Evolutionary conservation across 192 early-diverging fungal species (phyloP), one percentile per base, ranked within the genome.

Genomic region (Coemansia sp.): DNA sequence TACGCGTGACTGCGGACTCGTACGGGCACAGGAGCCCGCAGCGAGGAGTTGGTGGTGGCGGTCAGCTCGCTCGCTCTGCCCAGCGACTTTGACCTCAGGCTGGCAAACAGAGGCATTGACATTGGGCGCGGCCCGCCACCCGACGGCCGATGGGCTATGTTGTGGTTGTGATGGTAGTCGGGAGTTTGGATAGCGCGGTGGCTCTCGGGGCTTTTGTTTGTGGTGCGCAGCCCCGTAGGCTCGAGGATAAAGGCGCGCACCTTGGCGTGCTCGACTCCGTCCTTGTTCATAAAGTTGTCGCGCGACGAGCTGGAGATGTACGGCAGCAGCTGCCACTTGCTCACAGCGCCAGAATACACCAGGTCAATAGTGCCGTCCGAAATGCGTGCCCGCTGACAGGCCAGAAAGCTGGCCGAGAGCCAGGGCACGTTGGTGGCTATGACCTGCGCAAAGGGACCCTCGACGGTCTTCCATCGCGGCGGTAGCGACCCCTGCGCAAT

Each of bases 371-470:
- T 62, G 0, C 87, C 85, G 60, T 85, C 78, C 14, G 70, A 73
- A 8, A 87, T 70, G n/a, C 80, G 74, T 15, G 81, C 70, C 22
- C 36, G 48, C 15, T 80, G 77, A 18, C 83, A 76, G 2, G 82
- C 83, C 44, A 84, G 44, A 58, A 83, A 84, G 37, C 73, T 68
- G 33, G 67, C 65, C 18, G 82, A 68, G 17, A 89, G 75, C 84
- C 84, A 89, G 1, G 88, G 72, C 33, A 85, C 72, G 63, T 86
- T 89, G 42, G 79, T 82, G 17, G 85, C 84, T 17, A 80, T 72
- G 5, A 87, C 58, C 44, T 81, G 65, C 62, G 73, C 62, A 62
- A 80, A 82, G 9, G 85, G 78, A 0, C 82, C 82, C 33, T 82
- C 71, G 36, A 83, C 60, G 3, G 79, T 82, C 37, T 73, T 72